A percentile compares a stretch with the other conserved stretches of the same genome.
These are phyloP conservation scores for Lachnellula occidentalis DNA, from an alignment of 2,329 filamentous ascomycete species.

Conservation along the genomic window DNA sequence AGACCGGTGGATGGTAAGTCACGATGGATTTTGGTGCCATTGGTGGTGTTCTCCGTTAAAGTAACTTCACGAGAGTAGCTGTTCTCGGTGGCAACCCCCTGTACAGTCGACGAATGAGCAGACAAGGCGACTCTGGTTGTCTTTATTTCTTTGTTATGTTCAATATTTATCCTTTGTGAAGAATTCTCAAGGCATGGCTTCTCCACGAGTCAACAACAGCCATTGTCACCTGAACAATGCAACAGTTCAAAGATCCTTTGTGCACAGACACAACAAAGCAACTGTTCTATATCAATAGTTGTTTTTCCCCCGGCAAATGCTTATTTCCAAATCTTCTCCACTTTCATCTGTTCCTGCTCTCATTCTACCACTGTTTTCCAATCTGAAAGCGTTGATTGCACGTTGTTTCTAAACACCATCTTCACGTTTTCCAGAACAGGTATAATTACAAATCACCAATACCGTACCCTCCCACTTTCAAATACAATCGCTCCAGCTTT, in stretches of 20 bases:
- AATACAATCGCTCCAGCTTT: neutral
- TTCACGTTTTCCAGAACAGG: neutral
- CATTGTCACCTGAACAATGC: neutral
- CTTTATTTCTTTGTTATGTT: too few relatives aligned
- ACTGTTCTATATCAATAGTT: neutral
- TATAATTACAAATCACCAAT: neutral
- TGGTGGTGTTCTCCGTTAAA: too few relatives aligned
- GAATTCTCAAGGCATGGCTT: neutral
- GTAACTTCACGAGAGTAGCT: too few relatives aligned
- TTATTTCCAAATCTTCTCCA: neutral
- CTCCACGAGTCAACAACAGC: neutral
- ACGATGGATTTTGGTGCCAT: too few relatives aligned
- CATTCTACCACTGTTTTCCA: neutral
- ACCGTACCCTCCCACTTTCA: neutral
- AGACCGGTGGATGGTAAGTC: too few relatives aligned
- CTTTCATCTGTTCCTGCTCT: neutral
- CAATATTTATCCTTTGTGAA: too few relatives aligned
- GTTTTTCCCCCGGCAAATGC: too few relatives aligned
- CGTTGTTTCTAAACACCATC: neutral
- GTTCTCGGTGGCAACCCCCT: too few relatives aligned
- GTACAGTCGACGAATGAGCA: too few relatives aligned
- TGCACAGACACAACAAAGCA: neutral
- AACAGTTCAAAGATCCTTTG: neutral
- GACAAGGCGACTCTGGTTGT: too few relatives aligned
- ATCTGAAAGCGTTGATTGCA: neutral